Base-by-base conservation (phyloP, 768 basidiomycete genomes). In the Mycena sanguinolenta region DNA sequence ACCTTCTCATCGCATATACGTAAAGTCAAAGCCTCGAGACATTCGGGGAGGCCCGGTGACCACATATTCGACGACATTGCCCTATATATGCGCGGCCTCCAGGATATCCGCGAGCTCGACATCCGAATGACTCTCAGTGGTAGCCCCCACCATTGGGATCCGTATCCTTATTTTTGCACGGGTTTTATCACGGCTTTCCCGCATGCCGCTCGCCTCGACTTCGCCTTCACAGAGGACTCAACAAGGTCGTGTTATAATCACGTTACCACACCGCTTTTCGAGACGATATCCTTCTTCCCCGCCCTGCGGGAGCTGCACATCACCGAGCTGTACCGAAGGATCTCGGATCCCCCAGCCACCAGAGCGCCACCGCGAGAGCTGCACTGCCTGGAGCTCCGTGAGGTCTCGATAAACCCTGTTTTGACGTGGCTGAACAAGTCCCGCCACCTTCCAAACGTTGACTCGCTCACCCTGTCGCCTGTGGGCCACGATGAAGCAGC, bases 211-310 rank as follows among this genome's bases (percentile, higher is more conserved):
- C 17, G 32, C 3, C 44, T 62, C 16, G 21, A 21, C 4, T 14
- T 62, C 12, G n/a, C 3, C 39, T 14, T 34, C 32, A 10, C 13
- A 17, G 39, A n/a, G n/a, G n/a, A n/a, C n/a, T n/a, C n/a, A n/a
- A n/a, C n/a, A n/a, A n/a, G n/a, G n/a, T n/a, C n/a, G n/a, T n/a
- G n/a, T n/a, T n/a, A n/a, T n/a, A n/a, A n/a, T 3, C 39, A 14
- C 3, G 10, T 44, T 17, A n/a, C 3, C 58, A n/a, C 10, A 10
- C 16, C 38, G 28, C 30, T 23, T 4, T 2, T 62, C 12, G 60
- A 62, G n/a, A 49, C 32, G 60, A 32, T 62, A 2, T 49, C 46
- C 34, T 2, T 50, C 28, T 62, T 62, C 28, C 60, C 60, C 16
- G 25, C 49, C 3, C n/a, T 62, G 7, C 30, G 36, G 30, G 44